phyloP scores from a whole-genome alignment of 441 rosid genomes.

The Erysimum cheiri region DNA sequence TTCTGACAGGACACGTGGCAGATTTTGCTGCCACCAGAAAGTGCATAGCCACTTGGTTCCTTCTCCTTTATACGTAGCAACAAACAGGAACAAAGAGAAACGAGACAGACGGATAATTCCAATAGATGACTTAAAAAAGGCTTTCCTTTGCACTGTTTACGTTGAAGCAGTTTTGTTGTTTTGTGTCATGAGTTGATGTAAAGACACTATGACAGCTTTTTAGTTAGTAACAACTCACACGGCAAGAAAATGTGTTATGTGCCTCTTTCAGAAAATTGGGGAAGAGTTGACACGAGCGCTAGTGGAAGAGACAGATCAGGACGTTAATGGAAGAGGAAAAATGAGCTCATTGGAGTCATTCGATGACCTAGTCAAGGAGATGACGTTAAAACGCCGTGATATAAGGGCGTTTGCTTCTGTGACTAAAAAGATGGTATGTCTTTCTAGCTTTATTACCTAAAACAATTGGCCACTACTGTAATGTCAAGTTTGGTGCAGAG shows the following conservation, averaged over 20 bases:
- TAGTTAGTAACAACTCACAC: conserved; percentile 38
- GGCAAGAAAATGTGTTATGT: conserved; percentile 28
- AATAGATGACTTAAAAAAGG: conserved; percentile 34
- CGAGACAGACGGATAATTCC: conserved; percentile 43
- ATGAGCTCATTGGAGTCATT: conserved; percentile 67
- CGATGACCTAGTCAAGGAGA: conserved; percentile 74
- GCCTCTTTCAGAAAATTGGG: conserved; percentile 58
- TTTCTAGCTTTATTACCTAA: conserved; percentile 5
- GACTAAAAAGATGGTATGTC: conserved; percentile 80
- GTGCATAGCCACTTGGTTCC: conserved; percentile 49
- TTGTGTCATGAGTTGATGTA: conserved; percentile 45
- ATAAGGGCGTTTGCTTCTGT: conserved; percentile 76
- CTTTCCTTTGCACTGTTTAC: conserved; percentile 23
- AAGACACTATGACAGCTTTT: conserved; percentile 39
- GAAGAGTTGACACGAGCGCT: conserved; percentile 86
- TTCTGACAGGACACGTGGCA: conserved; percentile 50
- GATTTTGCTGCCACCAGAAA: conserved; percentile 46
- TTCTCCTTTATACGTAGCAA: conserved; percentile 33
- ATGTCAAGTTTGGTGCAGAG: conserved; percentile 15
- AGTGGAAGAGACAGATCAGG: conserved; percentile 63
- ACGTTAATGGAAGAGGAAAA: conserved; percentile 42
- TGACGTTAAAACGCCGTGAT: conserved; percentile 68
- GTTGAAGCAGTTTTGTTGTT: conserved; percentile 32
- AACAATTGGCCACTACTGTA: not conserved
- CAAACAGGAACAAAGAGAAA: conserved; percentile 38